Evolutionary conservation across 2,329 filamentous ascomycete genomes (phyloP).

Genomic region (Fusarium nodosum): DNA sequence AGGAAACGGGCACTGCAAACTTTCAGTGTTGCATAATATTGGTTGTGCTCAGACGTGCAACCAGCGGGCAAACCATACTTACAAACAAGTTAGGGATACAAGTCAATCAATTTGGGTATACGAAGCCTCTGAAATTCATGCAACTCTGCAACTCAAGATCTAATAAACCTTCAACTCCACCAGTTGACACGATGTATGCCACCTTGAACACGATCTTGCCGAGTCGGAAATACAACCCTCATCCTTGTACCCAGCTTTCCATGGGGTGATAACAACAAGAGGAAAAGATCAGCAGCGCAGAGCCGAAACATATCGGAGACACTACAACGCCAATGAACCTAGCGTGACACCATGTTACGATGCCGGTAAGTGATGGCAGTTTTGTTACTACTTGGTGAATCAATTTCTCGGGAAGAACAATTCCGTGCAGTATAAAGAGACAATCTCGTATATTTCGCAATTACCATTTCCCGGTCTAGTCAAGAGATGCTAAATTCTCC

Average conservation of each 20-base stretch:
- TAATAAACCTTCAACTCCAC: not conserved
- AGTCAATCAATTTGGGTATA: not conserved
- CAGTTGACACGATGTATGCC: not conserved
- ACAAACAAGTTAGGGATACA: not conserved
- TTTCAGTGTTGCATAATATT: not conserved
- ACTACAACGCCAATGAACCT: not conserved
- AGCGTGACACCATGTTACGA: not conserved
- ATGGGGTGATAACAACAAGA: not conserved
- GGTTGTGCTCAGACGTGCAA: not conserved
- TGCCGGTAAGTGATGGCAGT: not conserved
- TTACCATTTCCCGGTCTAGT: not conserved
- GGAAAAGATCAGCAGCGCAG: conserved; percentile 16
- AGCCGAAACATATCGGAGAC: conserved; percentile 30
- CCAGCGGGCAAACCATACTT: not conserved
- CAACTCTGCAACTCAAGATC: not conserved
- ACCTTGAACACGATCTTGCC: conserved; percentile 25
- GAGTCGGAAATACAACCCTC: conserved; percentile 8
- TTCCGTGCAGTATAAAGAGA: not conserved
- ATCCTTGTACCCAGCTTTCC: conserved; percentile 12
- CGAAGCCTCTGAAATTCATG: not conserved
- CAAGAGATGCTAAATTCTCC: not conserved
- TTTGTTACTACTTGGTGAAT: not conserved
- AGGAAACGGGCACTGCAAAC: not conserved
- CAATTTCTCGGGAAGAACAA: not conserved
- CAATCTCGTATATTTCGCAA: not conserved